These are phyloP conservation scores for Aspergillus sp. DNA, from an alignment of 2,329 filamentous ascomycete genomes.

Conservation along the genomic window DNA sequence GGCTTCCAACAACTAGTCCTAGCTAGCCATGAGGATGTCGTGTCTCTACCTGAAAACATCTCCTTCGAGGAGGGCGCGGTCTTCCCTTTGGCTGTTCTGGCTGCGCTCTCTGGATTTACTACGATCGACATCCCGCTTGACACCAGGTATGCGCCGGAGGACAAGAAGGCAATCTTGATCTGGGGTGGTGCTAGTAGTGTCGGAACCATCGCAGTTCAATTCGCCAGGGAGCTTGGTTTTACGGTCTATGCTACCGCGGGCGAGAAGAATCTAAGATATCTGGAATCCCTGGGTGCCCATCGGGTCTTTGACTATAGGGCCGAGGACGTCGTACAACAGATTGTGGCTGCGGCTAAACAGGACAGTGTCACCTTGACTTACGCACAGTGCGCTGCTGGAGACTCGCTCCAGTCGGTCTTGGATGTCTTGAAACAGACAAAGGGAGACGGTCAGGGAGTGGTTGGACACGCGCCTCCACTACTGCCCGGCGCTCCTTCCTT, in stretches of 20 bases:
- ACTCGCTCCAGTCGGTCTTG: conserved; percentile 17
- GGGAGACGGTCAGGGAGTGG: conserved; percentile 14
- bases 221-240: conserved; percentile 42
- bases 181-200: conserved; percentile 19
- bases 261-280: conserved; percentile 37
- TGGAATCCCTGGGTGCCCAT: conserved; percentile 39
- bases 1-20: conserved; percentile 29
- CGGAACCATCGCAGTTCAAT: conserved; percentile 25
- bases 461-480: conserved; percentile 18
- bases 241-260: conserved; percentile 43
- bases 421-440: conserved; percentile 21
- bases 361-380: conserved; percentile 18
- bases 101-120: conserved; percentile 20
- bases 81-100: conserved; percentile 27
- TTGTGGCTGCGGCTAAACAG: conserved; percentile 25
- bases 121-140: conserved; percentile 25
- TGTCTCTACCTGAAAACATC: conserved; percentile 28
- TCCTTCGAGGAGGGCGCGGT: conserved; percentile 27
- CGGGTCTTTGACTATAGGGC: conserved; percentile 43
- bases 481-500: conserved; percentile 13
- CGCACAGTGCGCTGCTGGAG: conserved; percentile 16
- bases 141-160: conserved; percentile 18
- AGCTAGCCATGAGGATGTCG: conserved; percentile 30
- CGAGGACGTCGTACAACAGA: conserved; percentile 27
- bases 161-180: conserved; percentile 16